These are phyloP conservation scores for Mitragyna speciosa DNA, from an alignment of 257 asterid genomes.

Conservation along the genomic window DNA sequence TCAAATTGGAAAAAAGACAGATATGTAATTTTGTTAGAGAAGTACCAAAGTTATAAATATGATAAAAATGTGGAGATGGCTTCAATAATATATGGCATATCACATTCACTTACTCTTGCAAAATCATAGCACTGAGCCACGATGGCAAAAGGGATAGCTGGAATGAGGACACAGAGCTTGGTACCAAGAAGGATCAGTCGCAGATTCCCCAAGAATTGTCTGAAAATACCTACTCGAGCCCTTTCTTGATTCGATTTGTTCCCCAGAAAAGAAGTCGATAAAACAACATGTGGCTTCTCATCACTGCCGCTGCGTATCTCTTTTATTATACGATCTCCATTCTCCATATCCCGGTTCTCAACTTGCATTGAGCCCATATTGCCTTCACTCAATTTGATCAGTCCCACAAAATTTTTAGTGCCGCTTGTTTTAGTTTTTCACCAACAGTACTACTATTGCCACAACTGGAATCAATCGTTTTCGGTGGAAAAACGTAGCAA, in stretches of 20 bases:
- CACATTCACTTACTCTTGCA: conserved; percentile 29
- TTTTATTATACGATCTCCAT: conserved; percentile 11
- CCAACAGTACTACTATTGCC: not conserved
- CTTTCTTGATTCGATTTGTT: conserved; percentile 24
- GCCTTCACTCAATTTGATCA: not conserved
- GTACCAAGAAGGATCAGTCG: conserved; percentile 41
- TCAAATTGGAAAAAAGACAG: not conserved
- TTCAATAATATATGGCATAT: not conserved
- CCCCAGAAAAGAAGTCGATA: conserved; percentile 29
- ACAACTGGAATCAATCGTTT: not conserved
- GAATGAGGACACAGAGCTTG: conserved; percentile 42
- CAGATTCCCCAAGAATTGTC: conserved; percentile 25
- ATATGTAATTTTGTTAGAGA: not conserved
- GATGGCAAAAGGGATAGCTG: conserved; percentile 44
- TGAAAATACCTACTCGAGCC: conserved; percentile 14
- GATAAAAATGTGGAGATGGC: not conserved
- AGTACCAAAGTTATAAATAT: not conserved
- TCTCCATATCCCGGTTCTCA: conserved; percentile 29
- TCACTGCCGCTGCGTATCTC: not conserved
- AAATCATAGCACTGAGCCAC: conserved; percentile 28
- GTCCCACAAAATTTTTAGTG: not conserved
- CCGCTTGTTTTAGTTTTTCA: too few species aligned
- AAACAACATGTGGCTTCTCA: conserved; percentile 14
- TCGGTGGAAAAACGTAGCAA: not conserved
- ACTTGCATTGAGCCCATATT: conserved; percentile 15